Evolutionary conservation across 2,329 filamentous ascomycete genomes (phyloP).

Genomic region (Microdochium bolleyi): DNA sequence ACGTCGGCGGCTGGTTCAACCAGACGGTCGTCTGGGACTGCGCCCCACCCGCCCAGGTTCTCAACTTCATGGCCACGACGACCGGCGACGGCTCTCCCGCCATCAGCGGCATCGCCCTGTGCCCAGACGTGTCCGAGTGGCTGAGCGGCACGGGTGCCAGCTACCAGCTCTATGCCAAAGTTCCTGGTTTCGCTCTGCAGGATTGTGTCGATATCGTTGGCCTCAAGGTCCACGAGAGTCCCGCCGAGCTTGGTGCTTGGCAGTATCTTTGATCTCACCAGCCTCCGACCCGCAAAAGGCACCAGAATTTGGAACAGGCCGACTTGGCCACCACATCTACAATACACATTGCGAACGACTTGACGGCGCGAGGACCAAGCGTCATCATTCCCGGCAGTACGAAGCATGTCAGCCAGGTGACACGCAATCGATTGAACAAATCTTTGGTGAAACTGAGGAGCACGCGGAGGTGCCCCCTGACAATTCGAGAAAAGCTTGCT

Average conservation of each 20-base stretch:
- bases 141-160: slow-evolving; percentile 12
- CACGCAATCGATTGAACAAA: too few relatives aligned
- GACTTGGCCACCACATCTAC: background rate
- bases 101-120: slow-evolving; percentile 15
- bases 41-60: slow-evolving; percentile 9
- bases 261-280: slow-evolving; percentile 23
- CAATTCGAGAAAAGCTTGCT: too few relatives aligned
- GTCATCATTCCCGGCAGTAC: too few relatives aligned
- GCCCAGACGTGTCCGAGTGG: slow-evolving; percentile 12
- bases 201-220: slow-evolving; percentile 25
- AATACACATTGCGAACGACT: too few relatives aligned
- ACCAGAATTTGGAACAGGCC: background rate
- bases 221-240: slow-evolving; percentile 17
- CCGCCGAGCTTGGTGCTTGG: slow-evolving; percentile 24
- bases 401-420: too few relatives aligned
- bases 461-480: too few relatives aligned
- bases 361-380: too few relatives aligned
- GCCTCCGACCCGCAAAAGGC: background rate
- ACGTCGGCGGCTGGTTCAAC: slow-evolving; percentile 37
- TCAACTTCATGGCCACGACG: slow-evolving; percentile 17
- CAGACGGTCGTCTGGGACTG: slow-evolving; percentile 17
- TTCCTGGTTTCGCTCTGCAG: slow-evolving; percentile 12
- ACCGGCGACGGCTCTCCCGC: slow-evolving; percentile 16
- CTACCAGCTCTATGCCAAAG: slow-evolving; percentile 17
- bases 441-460: too few relatives aligned